phyloP scores from a whole-genome alignment of 805 yeast genomes.

The Saccharomyces jurei region DNA sequence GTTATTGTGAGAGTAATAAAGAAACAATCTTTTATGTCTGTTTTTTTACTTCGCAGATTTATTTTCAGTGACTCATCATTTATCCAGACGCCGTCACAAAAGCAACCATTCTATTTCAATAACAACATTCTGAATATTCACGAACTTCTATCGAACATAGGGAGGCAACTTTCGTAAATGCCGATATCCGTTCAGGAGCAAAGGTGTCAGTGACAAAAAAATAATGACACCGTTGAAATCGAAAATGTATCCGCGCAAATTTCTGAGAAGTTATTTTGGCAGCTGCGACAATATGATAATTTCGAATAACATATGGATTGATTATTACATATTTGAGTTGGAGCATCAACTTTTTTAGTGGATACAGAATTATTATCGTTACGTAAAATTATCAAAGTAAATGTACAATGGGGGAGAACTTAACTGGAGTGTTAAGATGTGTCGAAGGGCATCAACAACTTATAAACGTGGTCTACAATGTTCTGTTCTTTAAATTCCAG shows the following conservation, averaged over 20 bases:
- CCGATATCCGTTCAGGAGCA: neutral
- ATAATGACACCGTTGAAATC: neutral
- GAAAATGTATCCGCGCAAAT: neutral
- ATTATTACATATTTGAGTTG: neutral
- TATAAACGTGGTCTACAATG: slow-evolving; percentile 21
- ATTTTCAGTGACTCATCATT: neutral
- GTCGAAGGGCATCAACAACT: slow-evolving; percentile 9
- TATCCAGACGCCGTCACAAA: neutral
- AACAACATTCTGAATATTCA: neutral
- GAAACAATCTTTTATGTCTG: slow-evolving; percentile 2
- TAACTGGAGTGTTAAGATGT: neutral
- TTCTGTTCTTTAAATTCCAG: slow-evolving; percentile 22
- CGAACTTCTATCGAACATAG: neutral
- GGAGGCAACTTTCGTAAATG: neutral
- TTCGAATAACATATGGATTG: too few species aligned
- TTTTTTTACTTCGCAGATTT: neutral
- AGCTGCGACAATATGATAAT: neutral
- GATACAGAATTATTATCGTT: neutral
- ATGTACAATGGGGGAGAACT: neutral
- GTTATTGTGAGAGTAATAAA: neutral
- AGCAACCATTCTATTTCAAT: neutral
- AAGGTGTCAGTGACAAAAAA: neutral
- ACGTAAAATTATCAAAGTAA: neutral
- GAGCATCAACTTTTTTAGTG: neutral
- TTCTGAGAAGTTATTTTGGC: neutral